phyloP scores from a whole-genome alignment of 257 asterid genomes.

The Gynochthodes officinalis region DNA sequence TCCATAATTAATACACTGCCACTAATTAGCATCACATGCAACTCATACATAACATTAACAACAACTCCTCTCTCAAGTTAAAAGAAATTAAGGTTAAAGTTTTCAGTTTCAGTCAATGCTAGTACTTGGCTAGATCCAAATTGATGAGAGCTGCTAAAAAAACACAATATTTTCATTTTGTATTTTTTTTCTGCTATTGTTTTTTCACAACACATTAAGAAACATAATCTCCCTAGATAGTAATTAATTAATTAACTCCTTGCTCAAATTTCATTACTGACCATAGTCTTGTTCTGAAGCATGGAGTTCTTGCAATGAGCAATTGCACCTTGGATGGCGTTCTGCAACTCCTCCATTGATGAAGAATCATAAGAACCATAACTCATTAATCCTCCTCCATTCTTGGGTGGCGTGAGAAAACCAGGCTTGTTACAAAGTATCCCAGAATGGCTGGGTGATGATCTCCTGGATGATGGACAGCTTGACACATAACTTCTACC shows the following conservation, averaged over 20 bases:
- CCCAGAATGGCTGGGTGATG: constrained; percentile 75
- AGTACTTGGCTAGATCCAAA: constrained; percentile 20
- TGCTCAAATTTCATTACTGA: constrained; percentile 37
- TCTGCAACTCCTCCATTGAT: constrained; percentile 88
- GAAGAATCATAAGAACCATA: constrained; percentile 39
- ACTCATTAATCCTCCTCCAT: not conserved
- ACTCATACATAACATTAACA: constrained; percentile 9
- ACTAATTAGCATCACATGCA: constrained; percentile 27
- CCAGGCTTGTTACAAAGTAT: constrained; percentile 30
- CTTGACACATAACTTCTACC: constrained; percentile 57
- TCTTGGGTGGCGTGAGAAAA: constrained; percentile 30
- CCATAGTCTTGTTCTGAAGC: constrained; percentile 37
- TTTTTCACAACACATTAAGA: not conserved
- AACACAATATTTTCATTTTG: not conserved
- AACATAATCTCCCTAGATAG: not conserved
- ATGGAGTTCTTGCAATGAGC: constrained; percentile 86
- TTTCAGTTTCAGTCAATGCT: constrained; percentile 26
- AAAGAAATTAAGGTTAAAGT: constrained; percentile 12
- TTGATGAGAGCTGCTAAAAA: constrained; percentile 4
- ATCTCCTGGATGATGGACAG: constrained; percentile 84
- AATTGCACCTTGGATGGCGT: constrained; percentile 83
- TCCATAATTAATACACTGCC: constrained; percentile 15
- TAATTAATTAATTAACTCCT: not conserved
- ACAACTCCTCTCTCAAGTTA: not conserved
- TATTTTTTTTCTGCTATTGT: not conserved